Conservation (phyloP, 805 yeast species). For the Blastobotrys peoriensis region DNA sequence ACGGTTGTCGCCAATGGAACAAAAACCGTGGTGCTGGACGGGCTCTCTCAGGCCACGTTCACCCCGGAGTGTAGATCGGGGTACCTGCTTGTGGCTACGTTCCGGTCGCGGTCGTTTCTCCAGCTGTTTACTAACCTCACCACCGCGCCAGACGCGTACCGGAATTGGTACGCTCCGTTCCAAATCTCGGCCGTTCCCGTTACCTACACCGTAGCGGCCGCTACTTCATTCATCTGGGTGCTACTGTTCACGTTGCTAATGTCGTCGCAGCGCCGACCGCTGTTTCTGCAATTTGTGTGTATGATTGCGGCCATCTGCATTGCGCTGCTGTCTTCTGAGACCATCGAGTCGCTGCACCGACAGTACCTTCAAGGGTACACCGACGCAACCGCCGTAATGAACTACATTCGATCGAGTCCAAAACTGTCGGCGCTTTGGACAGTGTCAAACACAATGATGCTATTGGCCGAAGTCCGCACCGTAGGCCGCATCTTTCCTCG, state of each 20-base stretch:
- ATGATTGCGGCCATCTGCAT: conserved; percentile 10
- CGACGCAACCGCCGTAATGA: conserved; percentile 5
- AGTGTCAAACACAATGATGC: conserved; percentile 7
- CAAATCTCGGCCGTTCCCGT: not conserved
- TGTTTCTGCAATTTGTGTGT: conserved; percentile 5
- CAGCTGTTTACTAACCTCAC: not conserved
- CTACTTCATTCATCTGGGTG: conserved; percentile 12
- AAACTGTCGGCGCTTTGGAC: conserved; percentile 3
- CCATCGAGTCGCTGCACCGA: not conserved
- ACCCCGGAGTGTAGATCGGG: conserved; percentile 3
- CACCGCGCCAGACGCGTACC: not conserved
- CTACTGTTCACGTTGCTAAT: conserved; percentile 11
- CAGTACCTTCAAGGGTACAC: conserved; percentile 4
- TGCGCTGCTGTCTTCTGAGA: conserved; percentile 3
- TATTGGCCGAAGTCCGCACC: conserved; percentile 16
- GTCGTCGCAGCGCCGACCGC: conserved; percentile 11
- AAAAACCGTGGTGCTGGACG: not conserved
- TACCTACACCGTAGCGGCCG: conserved; percentile 4
- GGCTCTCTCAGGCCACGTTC: conserved; percentile 1
- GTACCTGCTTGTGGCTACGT: not conserved
- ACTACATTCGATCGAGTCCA: conserved; percentile 4
- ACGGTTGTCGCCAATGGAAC: conserved; percentile 4
- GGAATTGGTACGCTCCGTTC: conserved; percentile 1
- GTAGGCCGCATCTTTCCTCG: conserved; percentile 17
- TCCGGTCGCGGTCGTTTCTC: not conserved